phyloP scores from a whole-genome alignment of 139 green algal species.

The Chlorella sorokiniana region DNA sequence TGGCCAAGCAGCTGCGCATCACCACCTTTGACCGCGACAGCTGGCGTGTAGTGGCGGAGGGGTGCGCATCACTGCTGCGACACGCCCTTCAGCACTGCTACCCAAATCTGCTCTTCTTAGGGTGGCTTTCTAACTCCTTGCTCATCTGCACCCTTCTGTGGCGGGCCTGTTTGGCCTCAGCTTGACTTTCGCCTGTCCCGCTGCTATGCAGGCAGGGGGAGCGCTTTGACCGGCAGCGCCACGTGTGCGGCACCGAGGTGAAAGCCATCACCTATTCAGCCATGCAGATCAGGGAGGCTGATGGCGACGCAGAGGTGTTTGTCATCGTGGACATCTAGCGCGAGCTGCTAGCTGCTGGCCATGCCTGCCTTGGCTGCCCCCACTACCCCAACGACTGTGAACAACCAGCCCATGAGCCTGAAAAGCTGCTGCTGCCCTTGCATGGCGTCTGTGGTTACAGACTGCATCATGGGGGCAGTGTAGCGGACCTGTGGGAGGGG shows the following conservation, averaged over 20 bases:
- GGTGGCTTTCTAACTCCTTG: no score
- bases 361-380: no score
- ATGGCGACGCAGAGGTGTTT: conserved; percentile 72
- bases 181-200: no score
- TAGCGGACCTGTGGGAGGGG: not conserved
- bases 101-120: not conserved
- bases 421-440: not conserved
- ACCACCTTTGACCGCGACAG: conserved; percentile 53
- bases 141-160: no score
- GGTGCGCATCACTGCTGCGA: conserved; percentile 4
- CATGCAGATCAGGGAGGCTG: conserved; percentile 77
- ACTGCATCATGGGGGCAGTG: not conserved
- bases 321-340: conserved; percentile 87
- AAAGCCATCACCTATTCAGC: conserved; percentile 92
- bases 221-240: conserved; percentile 63
- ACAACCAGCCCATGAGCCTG: not conserved
- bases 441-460: not conserved
- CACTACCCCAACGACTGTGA: not conserved
- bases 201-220: conserved; percentile 54
- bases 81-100: not conserved
- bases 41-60: conserved; percentile 19
- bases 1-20: conserved; percentile 60
- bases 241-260: conserved; percentile 80
- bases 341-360: no score
- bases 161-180: no score